A percentile compares a stretch with the other conserved stretches of the same genome.
Conservation (phyloP, 805 yeast genomes). For the Blastobotrys muscicola region DNA sequence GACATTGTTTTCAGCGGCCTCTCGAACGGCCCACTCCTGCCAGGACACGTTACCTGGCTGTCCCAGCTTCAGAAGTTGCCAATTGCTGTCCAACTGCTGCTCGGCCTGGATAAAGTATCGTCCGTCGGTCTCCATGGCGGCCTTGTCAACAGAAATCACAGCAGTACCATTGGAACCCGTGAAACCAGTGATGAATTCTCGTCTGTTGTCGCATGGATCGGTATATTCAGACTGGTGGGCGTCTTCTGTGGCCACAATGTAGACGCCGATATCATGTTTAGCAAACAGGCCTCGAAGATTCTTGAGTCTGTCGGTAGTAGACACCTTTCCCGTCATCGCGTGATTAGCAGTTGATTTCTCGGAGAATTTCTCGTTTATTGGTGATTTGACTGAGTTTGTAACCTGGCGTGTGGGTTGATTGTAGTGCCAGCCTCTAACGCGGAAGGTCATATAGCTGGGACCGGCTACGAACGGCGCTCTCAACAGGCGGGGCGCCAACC, state of each 20-base stretch:
- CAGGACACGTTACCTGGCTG: conserved; percentile 60
- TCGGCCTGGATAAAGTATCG: conserved; percentile 88
- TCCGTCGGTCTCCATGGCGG: conserved; percentile 87
- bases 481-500: no score
- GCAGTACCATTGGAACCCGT: conserved; percentile 94
- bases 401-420: background rate
- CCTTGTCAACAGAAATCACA: conserved; percentile 58
- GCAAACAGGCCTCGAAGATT: conserved; percentile 58
- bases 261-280: conserved; percentile 54
- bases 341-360: background rate
- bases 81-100: conserved; percentile 66
- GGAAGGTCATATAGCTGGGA: conserved; percentile 8
- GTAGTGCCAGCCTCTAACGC: conserved; percentile 12
- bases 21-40: conserved; percentile 66
- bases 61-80: conserved; percentile 79
- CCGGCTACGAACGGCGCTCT: background rate
- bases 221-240: conserved; percentile 92
- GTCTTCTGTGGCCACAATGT: conserved; percentile 79
- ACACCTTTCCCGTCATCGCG: background rate
- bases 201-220: conserved; percentile 66
- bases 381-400: background rate
- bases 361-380: background rate
- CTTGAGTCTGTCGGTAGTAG: conserved; percentile 34
- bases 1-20: conserved; percentile 37
- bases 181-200: conserved; percentile 75